Base-by-base conservation (phyloP, 768 basidiomycete species). In the Boletus reticuloceps region DNA sequence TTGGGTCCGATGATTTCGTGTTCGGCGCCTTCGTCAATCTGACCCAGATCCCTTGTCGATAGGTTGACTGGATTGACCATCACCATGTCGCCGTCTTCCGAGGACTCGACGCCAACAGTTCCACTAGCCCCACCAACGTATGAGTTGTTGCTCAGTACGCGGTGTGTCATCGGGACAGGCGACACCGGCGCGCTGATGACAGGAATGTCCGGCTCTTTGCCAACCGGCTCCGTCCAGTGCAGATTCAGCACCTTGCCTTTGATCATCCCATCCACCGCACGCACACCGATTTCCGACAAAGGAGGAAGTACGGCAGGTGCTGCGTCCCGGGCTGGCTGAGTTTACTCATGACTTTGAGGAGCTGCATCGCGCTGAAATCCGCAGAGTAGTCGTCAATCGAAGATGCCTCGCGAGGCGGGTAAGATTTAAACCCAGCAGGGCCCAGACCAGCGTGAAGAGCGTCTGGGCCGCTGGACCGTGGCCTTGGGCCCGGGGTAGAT, bases 211-310 rank as follows among this genome's bases (percentile, higher is more conserved):
- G 69, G 73, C 65, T 88, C 86, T 60, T 72, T 77, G 46, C 84
- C 82, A 25, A 89, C 77, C 1, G 83, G 75, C 58, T 89, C 86
- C 47, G 86, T 88, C 89, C 89, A 91, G 49, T 88, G 77, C 59
- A 91, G 67, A 66, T 90, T 88, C 51, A 91, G 69, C 47, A 93
- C 82, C 50, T 85, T 79, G 1, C 85, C 88, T 56, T 85, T 84
- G 45, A 94, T 82, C 89, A 93, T 88, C 27, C 88, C 90, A 65
- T 93, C 91, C 9, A 93, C 88, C 6, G 88, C 88, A 10, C 83
- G 78, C 44, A 89, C 89, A 4, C 91, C 91, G n/a, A 93, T 72
- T 68, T 93, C 89, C 89, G 79, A 63, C 90, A 93, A 14, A 93
- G 78, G 57, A 85, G 74, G 69, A 94, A 94, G 69, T 94, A 94